Conservation (phyloP, 208 protist genomes). For the Leishmania arabica region DNA sequence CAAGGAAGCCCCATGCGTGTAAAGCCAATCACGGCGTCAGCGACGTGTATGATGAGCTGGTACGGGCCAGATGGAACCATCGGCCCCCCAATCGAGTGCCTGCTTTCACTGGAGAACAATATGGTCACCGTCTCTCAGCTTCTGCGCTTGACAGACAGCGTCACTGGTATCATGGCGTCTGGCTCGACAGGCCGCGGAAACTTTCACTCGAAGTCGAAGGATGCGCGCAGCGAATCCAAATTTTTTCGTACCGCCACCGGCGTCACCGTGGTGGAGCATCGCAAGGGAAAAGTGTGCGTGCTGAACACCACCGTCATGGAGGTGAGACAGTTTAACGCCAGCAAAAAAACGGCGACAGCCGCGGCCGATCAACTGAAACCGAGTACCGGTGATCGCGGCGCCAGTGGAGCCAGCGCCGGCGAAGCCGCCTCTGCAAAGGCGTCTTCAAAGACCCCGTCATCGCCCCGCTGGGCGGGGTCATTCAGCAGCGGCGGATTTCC, state of each 20-base stretch:
- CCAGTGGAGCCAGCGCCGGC: neutral
- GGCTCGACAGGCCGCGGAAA: neutral
- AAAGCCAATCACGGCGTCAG: slow-evolving; percentile 34
- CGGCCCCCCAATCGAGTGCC: slow-evolving; percentile 38
- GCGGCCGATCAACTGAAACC: neutral
- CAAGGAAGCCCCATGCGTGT: slow-evolving; percentile 27
- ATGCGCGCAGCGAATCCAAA: slow-evolving; percentile 7
- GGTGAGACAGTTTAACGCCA: slow-evolving; percentile 35
- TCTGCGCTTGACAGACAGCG: slow-evolving; percentile 19
- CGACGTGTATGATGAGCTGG: slow-evolving; percentile 37
- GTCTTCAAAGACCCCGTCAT: neutral
- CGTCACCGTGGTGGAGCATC: slow-evolving; percentile 27
- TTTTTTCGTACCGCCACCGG: slow-evolving; percentile 16
- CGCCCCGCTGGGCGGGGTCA: neutral
- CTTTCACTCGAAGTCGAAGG: neutral
- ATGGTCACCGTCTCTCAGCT: slow-evolving; percentile 46
- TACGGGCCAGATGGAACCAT: slow-evolving; percentile 31
- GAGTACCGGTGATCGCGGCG: neutral
- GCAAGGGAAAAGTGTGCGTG: slow-evolving; percentile 27
- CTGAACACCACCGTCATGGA: slow-evolving; percentile 37
- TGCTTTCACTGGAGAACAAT: slow-evolving; percentile 33
- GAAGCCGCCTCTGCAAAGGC: neutral
- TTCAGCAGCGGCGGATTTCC: neutral
- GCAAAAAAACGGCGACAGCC: slow-evolving; percentile 7
- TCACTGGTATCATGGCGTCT: neutral